phyloP scores from a whole-genome alignment of 257 asterid species.

The Cynanchum wilfordii region DNA sequence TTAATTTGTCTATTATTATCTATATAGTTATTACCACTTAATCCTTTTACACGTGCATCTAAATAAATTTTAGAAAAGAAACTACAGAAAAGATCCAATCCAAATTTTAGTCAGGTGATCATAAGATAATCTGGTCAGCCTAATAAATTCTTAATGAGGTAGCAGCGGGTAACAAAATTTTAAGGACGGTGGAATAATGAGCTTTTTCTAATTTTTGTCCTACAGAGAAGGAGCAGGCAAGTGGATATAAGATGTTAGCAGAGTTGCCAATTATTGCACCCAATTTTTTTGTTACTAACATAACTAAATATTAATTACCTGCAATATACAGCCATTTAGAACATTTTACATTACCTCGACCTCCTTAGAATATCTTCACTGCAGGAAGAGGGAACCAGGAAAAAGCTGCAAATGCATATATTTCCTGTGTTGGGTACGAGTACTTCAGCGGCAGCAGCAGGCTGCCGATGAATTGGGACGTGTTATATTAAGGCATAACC shows the following conservation, averaged over 20 bases:
- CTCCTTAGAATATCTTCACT: background rate
- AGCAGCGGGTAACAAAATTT: too few species aligned
- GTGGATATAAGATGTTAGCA: too few species aligned
- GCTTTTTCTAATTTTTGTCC: background rate
- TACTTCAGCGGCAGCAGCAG: background rate
- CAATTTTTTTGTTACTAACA: background rate
- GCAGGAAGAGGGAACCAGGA: background rate
- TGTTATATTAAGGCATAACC: background rate
- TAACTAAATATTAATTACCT: background rate
- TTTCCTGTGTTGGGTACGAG: background rate
- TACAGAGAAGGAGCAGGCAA: background rate
- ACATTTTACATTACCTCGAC: background rate
- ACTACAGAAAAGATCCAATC: too few species aligned
- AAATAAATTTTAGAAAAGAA: too few species aligned
- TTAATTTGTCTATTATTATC: too few species aligned
- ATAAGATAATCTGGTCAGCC: too few species aligned
- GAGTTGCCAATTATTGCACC: background rate
- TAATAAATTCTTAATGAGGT: too few species aligned
- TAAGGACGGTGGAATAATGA: too few species aligned
- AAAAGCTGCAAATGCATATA: background rate
- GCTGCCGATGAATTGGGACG: conserved; percentile 4
- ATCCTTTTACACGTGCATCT: too few species aligned
- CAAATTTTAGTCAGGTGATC: too few species aligned
- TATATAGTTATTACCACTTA: background rate
- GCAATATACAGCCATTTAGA: background rate